Base-by-base conservation (phyloP, 1,139 yeast species). In the Yamadazyma sp. region DNA sequence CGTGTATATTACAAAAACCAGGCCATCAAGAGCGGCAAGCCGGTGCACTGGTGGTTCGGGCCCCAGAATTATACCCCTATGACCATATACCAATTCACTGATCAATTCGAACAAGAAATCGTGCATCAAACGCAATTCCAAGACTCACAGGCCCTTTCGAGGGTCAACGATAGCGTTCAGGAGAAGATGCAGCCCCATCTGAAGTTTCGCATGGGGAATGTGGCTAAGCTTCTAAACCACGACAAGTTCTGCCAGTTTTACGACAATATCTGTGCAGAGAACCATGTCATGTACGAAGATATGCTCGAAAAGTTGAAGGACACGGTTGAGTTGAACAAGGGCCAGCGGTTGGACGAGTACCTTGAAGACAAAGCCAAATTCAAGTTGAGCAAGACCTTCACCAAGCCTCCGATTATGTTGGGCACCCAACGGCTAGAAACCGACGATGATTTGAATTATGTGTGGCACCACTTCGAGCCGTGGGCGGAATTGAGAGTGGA, bases 41-140 rank as follows among this genome's bases (percentile, higher is more conserved):
- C 50, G 46, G 78, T 67, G 43, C 72, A 61, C 54, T 66, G 65
- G 62, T 81, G 85, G 85, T 78, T 72, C 53, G 87, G 87, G 0
- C 83, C 84, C 8, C 66, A 69, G 36, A 70, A 68, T 50, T 72
- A 66, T 47, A 63, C 61, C 31, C 85, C 85, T 2, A 75, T 80
- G 80, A 46, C 63, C 15, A 64, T 75, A 41, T 56, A 64, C 10
- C 72, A 72, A 20, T 79, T 79, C 74, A 58, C 66, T 31, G 60
- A 60, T 26, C 67, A 66, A 47, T 57, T 75, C 33, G 66, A 59
- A 31, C 43, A 42, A 23, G 31, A 17, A 11, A 17, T 36, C 11
- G 17, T 11, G 11, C 24, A 30, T n/a, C 15, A 7, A 6, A 12
- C 24, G n/a, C 16, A 25, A 5, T 5, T 7, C 4, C 16, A 10